Base-by-base conservation (phyloP, 495 filamentous ascomycete species). In the Trichoderma gamsii region DNA sequence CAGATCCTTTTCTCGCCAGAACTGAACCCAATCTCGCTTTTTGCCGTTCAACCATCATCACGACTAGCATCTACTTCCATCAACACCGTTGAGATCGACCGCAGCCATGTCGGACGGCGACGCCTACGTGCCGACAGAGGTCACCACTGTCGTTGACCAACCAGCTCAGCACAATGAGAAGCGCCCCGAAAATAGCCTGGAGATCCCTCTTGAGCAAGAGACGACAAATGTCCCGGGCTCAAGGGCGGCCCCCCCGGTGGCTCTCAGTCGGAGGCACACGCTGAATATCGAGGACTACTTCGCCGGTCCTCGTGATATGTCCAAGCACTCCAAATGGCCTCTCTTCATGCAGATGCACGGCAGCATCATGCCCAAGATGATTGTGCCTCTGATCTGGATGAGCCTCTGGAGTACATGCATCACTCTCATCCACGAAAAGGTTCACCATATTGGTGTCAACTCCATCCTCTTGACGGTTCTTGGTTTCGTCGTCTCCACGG, bases 401-500 rank as follows among this genome's bases (percentile, higher is more conserved):
- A 90, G 79, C 12, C 74, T 72, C 23, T 96, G 92, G 92, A 79
- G 91, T 3, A 89, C 86, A 6, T 69, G 82, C 2, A 87, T 96
- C 70, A 92, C 90, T 5, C 77, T 77, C 27, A 81, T 96, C 66
- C 87, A 80, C 23, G 73, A 80, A 66, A 80, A 79, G 38, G 81
- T 85, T 29, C 75, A 84, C 41, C 15, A 61, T 3, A 86, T 91
- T 3, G 83, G 83, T 25, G 87, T 95, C 32, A 83, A 85, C 70
- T 86, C 82, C 27, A 83, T 93, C 66, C 82, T 97, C 11, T 84
- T 97, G 43, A 96, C 91, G 16, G 88, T 96, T 13, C 86, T 91
- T 35, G 92, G 92, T 88, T 95, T 97, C 81, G 91, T 96, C 69
- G 90, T 97, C 72, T 90, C 89, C 82, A 77, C 96, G 73, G 85